Base-by-base conservation (phyloP, 2,329 filamentous ascomycete species). In the Aspergillus jensenii region DNA sequence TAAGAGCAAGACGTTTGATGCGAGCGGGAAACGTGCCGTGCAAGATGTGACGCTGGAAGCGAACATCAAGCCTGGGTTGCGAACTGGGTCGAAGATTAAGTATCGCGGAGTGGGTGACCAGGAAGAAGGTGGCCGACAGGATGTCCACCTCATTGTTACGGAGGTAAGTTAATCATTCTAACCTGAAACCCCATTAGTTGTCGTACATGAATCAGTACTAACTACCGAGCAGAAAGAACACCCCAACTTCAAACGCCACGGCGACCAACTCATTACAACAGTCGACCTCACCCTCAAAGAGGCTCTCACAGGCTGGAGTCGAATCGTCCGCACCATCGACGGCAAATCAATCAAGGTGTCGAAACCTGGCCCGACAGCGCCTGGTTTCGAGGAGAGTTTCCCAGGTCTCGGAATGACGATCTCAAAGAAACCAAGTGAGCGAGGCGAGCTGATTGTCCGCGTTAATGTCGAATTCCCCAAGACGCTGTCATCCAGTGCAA, bases 21-120 rank as follows among this genome's bases (percentile, higher is more conserved):
- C 80, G 40, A 78, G 87, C 19, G 91, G 91, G 58, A 96, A 96
- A 80, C 87, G 92, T 67, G 90, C 86, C 44, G 89, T 88, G 3
- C 90, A 93, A 60, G 95, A 99, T 68, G 90, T 93, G 69, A 91
- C 97, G 17, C 80, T 99, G 31, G 92, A 96, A 71, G 93, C 98
- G 52, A 91, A 92, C 47, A 96, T 99, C 78, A 98, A 97, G 79
- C 88, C 91, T 6, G 95, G 95, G 59, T 79, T 98, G 76, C 97
- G 98, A 79, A 93, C 96, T 67, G 95, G 95, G 31, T 96, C 91
- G 70, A 99, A 98, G 82, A 96, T 99, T 77, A 97, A 97, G 78
- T 99, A 96, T 73, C 90, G 90, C 71, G 92, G 93, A 43, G 93
- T 99, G n/a, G 95, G 95, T 11, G 95, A 99, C 75, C 93, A 98